Base-by-base conservation (phyloP, 2,329 filamentous ascomycete genomes). In the Leptographium radiaticola region DNA sequence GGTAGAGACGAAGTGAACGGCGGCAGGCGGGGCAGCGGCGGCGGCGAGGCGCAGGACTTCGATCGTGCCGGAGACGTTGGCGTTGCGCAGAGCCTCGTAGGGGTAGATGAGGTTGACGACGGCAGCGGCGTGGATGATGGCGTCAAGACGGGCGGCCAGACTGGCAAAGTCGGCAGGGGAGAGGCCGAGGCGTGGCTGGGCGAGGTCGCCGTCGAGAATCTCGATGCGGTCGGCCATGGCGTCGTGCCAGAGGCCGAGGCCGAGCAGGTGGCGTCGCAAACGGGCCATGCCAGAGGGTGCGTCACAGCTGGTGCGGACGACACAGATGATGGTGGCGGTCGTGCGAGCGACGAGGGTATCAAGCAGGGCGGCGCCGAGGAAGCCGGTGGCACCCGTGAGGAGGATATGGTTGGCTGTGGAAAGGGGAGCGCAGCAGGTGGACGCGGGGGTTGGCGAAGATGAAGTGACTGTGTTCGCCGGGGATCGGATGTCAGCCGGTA, bases 91-190 rank as follows among this genome's bases (percentile, higher is more conserved):
- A 0, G 86, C 84, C 44, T 86, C 87, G 59, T 90, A 90, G 0
- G 87, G 86, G 59, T 91, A 90, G 0, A 91, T 85, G 49, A 91
- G 71, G 63, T 89, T 89, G 62, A 91, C 87, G 0, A 83, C 86
- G 6, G 87, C 87, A 31, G 81, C 87, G 39, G 86, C 83, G 63
- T 91, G 87, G 1, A 90, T 74, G 54, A 91, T 84, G 39, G 89
- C 86, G 57, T 90, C 75, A 1, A 87, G 74, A 8, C 81, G 77
- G 12, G 71, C 66, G 1, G 81, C 82, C 9, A 90, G 72, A 33
- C 81, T 74, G 30, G 83, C 75, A 60, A 88, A 90, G 0, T 71
- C 73, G 13, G 84, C 78, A 0, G 78, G 75, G 0, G 81, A 74
- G 20, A 90, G 75, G 52, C 87, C 87, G 16, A 91, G 75, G 1